A percentile compares a stretch with the other conserved stretches of the same genome.
These are phyloP conservation scores for Cercospora sesami DNA, from an alignment of 2,329 filamentous ascomycete genomes.

Conservation along the genomic window DNA sequence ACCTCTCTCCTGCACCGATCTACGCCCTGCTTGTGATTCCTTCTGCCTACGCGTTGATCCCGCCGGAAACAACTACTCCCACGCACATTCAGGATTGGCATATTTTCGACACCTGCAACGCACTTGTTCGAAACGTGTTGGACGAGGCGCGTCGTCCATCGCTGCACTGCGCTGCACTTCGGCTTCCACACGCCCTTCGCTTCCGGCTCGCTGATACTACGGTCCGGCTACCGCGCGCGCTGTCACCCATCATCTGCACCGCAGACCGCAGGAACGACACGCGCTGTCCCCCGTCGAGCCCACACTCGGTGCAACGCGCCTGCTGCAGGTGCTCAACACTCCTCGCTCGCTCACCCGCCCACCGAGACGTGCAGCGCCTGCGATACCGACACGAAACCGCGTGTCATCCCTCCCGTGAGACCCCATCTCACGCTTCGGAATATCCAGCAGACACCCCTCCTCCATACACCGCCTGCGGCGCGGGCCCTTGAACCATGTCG, in stretches of 20 bases:
- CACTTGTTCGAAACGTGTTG: background rate
- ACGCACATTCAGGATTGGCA: background rate
- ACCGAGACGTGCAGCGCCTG: background rate
- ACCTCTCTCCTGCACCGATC: background rate
- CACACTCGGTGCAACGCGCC: background rate
- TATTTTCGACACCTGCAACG: background rate
- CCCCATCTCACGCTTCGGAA: background rate
- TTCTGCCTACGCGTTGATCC: background rate
- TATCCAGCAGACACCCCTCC: background rate
- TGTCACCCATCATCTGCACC: background rate
- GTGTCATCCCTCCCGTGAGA: background rate
- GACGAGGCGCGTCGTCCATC: background rate
- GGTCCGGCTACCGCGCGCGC: background rate
- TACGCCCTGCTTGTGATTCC: slow-evolving; percentile 3
- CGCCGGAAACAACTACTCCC: background rate
- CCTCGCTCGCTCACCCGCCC: background rate
- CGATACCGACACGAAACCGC: background rate
- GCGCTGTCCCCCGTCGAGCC: background rate
- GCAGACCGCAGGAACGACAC: slow-evolving; percentile 3
- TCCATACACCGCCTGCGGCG: slow-evolving; percentile 9
- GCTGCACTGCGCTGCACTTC: background rate
- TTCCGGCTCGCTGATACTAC: background rate
- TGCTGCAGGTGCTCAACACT: background rate
- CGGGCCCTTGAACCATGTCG: slow-evolving; percentile 24
- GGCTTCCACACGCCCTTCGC: background rate